Evolutionary conservation across 2,329 filamentous ascomycete genomes (phyloP).

Genomic region (Trichoderma sp.): DNA sequence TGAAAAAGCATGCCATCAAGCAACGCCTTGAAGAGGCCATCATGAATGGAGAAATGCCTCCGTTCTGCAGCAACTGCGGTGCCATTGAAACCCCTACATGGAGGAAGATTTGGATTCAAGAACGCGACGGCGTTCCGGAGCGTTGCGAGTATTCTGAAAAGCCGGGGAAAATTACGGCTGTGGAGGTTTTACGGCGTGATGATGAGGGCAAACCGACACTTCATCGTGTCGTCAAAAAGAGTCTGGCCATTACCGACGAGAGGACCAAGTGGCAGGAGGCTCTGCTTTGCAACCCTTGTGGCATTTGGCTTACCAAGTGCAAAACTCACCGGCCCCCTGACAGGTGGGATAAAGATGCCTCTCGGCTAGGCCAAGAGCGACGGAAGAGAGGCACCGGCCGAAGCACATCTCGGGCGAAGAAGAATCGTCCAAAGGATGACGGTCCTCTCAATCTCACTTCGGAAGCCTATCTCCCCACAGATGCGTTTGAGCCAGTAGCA

Average conservation of each 20-base stretch:
- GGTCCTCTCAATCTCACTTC: constrained; percentile 47
- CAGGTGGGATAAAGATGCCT: constrained; percentile 71
- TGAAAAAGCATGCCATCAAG: constrained; percentile 61
- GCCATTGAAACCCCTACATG: constrained; percentile 95
- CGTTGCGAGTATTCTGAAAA: constrained; percentile 68
- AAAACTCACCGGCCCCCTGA: constrained; percentile 79
- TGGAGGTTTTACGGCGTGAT: constrained; percentile 65
- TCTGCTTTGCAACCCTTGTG: constrained; percentile 90
- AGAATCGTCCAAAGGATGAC: constrained; percentile 49
- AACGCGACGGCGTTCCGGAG: constrained; percentile 66
- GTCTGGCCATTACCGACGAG: constrained; percentile 59
- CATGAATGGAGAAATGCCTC: constrained; percentile 77
- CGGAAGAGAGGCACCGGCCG: constrained; percentile 47
- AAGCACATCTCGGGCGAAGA: constrained; percentile 45
- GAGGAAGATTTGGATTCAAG: constrained; percentile 87
- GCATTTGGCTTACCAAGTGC: constrained; percentile 90
- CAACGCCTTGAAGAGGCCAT: constrained; percentile 63
- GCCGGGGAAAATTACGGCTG: constrained; percentile 70
- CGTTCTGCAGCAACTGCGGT: constrained; percentile 89
- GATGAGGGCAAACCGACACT: constrained; percentile 59
- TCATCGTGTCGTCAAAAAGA: constrained; percentile 79
- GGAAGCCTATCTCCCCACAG: constrained; percentile 54
- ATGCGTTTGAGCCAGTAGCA: constrained; percentile 50
- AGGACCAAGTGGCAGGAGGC: constrained; percentile 67
- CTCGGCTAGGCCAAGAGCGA: constrained; percentile 51